Conservation (phyloP, 2,329 filamentous ascomycete genomes). For the Sporothrix protearum region DNA sequence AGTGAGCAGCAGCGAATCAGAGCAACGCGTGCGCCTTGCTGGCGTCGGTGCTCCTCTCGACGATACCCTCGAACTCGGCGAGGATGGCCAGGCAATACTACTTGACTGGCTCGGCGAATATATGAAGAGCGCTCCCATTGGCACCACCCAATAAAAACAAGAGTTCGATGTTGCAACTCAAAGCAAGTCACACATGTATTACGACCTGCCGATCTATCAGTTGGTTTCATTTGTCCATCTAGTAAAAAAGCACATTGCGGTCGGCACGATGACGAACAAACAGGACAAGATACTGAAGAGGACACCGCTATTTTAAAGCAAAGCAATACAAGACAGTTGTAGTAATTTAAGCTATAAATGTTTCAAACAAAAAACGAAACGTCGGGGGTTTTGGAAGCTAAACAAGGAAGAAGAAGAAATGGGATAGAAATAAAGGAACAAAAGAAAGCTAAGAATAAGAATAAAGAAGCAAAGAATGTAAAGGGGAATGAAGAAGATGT, state of each 20-base stretch:
- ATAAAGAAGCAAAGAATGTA: not conserved
- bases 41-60: conserved; percentile 35
- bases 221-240: not conserved
- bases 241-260: not conserved
- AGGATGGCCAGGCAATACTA: conserved; percentile 14
- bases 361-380: not conserved
- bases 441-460: not conserved
- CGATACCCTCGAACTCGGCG: not conserved
- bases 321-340: not conserved
- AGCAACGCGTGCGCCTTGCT: conserved; percentile 39
- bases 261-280: not conserved
- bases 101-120: conserved; percentile 25
- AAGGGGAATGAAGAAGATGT: not conserved
- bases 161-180: not conserved
- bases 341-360: not conserved
- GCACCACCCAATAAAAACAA: not conserved
- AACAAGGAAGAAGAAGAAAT: not conserved
- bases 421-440: not conserved
- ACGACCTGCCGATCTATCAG: too few relatives aligned
- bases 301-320: not conserved
- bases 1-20: conserved; percentile 32
- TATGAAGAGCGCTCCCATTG: not conserved
- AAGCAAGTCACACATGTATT: not conserved
- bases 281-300: not conserved
- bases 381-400: too few relatives aligned